These are phyloP conservation scores for Deakozyma indianensis DNA, from an alignment of 805 yeast species.

Conservation along the genomic window DNA sequence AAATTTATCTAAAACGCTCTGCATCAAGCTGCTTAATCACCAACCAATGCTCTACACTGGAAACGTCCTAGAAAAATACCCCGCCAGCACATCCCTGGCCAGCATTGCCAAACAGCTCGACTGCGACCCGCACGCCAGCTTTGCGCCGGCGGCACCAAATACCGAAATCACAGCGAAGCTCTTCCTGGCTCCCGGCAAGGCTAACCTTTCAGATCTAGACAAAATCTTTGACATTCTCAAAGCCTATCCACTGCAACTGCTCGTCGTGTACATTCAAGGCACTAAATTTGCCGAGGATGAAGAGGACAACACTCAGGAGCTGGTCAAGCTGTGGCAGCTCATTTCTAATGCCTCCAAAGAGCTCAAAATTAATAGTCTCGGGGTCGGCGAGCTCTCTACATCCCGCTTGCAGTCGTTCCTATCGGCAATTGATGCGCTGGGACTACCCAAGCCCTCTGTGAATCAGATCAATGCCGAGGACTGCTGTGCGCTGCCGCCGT, in stretches of 20 bases:
- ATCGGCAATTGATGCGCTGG: constrained; percentile 3
- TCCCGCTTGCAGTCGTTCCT: constrained; percentile 11
- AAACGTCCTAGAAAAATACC: not conserved
- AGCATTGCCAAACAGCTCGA: not conserved
- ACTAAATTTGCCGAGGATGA: constrained; percentile 16
- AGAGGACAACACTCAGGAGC: constrained; percentile 6
- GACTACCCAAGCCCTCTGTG: constrained; percentile 3
- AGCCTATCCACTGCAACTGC: constrained; percentile 2
- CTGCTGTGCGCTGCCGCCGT: constrained; percentile 23
- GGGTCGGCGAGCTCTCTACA: constrained; percentile 18
- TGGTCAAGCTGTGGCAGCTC: constrained; percentile 12
- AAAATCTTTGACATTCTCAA: constrained; percentile 5
- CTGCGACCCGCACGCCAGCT: not conserved
- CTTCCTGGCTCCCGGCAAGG: constrained; percentile 8
- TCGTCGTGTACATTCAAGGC: constrained; percentile 17
- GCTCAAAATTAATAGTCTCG: constrained; percentile 6
- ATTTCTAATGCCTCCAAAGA: constrained; percentile 6
- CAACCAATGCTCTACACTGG: not conserved
- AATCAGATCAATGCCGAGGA: constrained; percentile 22
- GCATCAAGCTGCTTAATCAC: too few species aligned
- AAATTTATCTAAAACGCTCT: too few species aligned
- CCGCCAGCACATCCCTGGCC: not conserved
- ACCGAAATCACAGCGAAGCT: constrained; percentile 9
- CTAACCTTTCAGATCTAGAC: not conserved
- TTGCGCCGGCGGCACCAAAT: constrained; percentile 1